phyloP scores from a whole-genome alignment of 768 basidiomycete species.

The Collybia sordida region DNA sequence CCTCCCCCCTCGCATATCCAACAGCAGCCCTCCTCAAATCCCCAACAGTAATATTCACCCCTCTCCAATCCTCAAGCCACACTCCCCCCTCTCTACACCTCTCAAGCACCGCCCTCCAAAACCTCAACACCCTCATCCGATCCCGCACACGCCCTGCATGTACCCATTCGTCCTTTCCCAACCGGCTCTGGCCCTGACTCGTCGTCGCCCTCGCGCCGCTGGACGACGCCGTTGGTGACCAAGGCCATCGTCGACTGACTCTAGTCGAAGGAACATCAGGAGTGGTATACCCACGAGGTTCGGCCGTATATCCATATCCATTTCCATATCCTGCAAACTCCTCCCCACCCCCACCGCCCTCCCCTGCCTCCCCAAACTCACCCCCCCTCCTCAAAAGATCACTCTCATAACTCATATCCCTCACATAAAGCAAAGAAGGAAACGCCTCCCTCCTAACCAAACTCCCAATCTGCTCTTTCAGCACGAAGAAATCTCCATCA shows the following conservation, averaged over 20 bases:
- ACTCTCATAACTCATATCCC: conserved; percentile 64
- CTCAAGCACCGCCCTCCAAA: conserved; percentile 50
- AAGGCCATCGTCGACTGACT: not conserved
- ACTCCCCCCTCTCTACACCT: conserved; percentile 55
- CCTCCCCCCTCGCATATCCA: too few relatives aligned
- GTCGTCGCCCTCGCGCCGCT: not conserved
- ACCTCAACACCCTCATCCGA: conserved; percentile 23
- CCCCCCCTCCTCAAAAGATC: conserved; percentile 48
- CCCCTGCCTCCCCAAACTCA: conserved; percentile 3
- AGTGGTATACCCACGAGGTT: not conserved
- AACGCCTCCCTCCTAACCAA: conserved; percentile 60
- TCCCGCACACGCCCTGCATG: conserved; percentile 9
- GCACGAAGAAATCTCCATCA: conserved; percentile 56
- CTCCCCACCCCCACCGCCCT: conserved; percentile 4
- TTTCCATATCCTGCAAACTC: conserved; percentile 1
- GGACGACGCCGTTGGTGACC: not conserved
- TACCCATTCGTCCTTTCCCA: not conserved
- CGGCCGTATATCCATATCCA: too few relatives aligned
- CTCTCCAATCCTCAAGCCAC: conserved; percentile 64
- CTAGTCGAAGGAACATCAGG: not conserved
- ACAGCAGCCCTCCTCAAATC: conserved; percentile 20
- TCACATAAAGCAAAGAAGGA: conserved; percentile 55
- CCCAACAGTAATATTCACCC: conserved; percentile 54
- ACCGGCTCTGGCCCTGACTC: too few relatives aligned
- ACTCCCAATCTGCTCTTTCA: conserved; percentile 64